Conservation (phyloP, 2,329 filamentous ascomycete genomes). For the Claviceps capensis region DNA sequence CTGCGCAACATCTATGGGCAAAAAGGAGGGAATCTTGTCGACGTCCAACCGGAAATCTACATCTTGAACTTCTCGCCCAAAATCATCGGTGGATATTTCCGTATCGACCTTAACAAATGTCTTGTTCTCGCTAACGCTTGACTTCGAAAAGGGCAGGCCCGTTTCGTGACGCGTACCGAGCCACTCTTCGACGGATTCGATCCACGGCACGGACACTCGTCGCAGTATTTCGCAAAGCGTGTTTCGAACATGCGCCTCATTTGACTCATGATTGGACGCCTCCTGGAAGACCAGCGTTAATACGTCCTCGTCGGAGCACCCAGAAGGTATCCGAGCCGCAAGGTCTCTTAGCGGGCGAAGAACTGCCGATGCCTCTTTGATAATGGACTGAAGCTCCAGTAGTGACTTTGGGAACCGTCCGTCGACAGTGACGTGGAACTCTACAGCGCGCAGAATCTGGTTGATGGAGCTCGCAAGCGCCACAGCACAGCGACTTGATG, state of each 20-base stretch:
- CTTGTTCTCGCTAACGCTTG: slow-evolving; percentile 29
- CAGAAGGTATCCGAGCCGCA: slow-evolving; percentile 29
- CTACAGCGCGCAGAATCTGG: slow-evolving; percentile 33
- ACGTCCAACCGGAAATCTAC: slow-evolving; percentile 50
- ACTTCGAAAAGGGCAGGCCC: slow-evolving; percentile 38
- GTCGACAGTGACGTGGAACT: slow-evolving; percentile 32
- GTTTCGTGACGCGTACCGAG: slow-evolving; percentile 52
- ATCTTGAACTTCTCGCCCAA: slow-evolving; percentile 41
- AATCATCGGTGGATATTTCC: slow-evolving; percentile 42
- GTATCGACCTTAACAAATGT: slow-evolving; percentile 48
- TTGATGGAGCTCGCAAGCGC: slow-evolving; percentile 38
- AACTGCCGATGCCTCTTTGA: slow-evolving; percentile 33
- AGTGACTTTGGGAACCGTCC: slow-evolving; percentile 31
- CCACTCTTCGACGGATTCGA: slow-evolving; percentile 58
- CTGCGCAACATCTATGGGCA: slow-evolving; percentile 54
- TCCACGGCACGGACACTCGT: slow-evolving; percentile 50
- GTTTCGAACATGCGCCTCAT: slow-evolving; percentile 44
- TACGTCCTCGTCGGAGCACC: slow-evolving; percentile 43
- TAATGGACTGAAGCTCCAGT: slow-evolving; percentile 36
- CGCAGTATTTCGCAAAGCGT: slow-evolving; percentile 55
- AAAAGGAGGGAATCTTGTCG: slow-evolving; percentile 55
- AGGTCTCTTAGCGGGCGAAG: slow-evolving; percentile 38
- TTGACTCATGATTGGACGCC: slow-evolving; percentile 49
- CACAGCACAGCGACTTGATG: slow-evolving; percentile 32
- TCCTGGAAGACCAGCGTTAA: slow-evolving; percentile 48